Evolutionary conservation across 768 basidiomycete genomes (phyloP).

Genomic region (Lepiota venenata): DNA sequence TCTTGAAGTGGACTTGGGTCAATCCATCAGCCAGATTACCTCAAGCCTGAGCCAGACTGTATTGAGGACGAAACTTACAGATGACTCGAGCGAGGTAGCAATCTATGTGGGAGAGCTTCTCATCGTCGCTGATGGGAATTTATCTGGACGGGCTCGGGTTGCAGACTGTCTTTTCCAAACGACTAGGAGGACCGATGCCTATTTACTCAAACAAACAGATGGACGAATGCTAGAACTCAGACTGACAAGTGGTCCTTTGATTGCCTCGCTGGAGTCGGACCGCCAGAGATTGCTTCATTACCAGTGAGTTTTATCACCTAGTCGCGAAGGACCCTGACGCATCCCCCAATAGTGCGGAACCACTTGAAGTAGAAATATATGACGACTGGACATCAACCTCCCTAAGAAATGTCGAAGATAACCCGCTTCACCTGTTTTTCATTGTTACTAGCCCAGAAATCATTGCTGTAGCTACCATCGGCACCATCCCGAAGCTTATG

Average conservation of each 20-base stretch:
- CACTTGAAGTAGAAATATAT: slow-evolving; percentile 65
- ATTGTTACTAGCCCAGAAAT: slow-evolving; percentile 69
- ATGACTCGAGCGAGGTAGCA: slow-evolving; percentile 58
- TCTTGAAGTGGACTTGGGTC: slow-evolving; percentile 80
- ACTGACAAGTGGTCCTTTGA: slow-evolving; percentile 70
- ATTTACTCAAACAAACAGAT: slow-evolving; percentile 27
- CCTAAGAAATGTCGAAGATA: slow-evolving; percentile 32
- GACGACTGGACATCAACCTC: slow-evolving; percentile 77
- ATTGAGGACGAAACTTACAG: slow-evolving; percentile 64
- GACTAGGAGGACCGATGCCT: slow-evolving; percentile 45
- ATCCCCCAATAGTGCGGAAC: slow-evolving; percentile 58
- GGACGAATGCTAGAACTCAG: slow-evolving; percentile 67
- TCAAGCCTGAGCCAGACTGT: slow-evolving; percentile 63
- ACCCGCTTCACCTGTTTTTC: slow-evolving; percentile 69
- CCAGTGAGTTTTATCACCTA: slow-evolving; percentile 44
- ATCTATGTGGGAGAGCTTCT: slow-evolving; percentile 61
- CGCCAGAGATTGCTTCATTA: slow-evolving; percentile 72
- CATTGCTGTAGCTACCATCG: slow-evolving; percentile 62
- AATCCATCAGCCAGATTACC: slow-evolving; percentile 72
- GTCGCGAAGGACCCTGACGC: not conserved
- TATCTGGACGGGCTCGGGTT: slow-evolving; percentile 65
- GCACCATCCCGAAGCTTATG: slow-evolving; percentile 75
- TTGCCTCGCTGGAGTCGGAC: slow-evolving; percentile 70
- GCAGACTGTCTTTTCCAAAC: slow-evolving; percentile 78
- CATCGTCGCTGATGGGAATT: slow-evolving; percentile 67